phyloP scores from a whole-genome alignment of 352 stramenopile species.

The Phytophthora sansomeana region DNA sequence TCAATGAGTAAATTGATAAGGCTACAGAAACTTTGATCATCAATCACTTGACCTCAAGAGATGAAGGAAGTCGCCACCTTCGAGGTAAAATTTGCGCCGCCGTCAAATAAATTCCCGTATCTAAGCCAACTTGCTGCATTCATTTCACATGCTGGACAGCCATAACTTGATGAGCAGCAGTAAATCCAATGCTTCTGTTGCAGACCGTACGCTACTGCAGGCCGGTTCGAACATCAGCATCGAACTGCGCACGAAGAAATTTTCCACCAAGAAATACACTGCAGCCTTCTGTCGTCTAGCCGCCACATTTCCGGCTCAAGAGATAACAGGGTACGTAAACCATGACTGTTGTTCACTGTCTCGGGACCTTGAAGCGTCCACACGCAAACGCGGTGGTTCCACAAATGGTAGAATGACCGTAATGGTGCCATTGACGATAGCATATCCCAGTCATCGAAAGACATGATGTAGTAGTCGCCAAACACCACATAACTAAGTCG shows the following conservation, averaged over 20 bases:
- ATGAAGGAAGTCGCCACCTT: background rate
- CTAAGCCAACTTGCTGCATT: too few relatives aligned
- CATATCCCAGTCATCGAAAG: slow-evolving; percentile 23
- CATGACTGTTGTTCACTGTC: too few relatives aligned
- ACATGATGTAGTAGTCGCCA: slow-evolving; percentile 25
- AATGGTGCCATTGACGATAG: slow-evolving; percentile 9
- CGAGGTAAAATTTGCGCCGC: background rate
- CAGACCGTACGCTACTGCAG: too few relatives aligned
- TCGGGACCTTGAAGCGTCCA: slow-evolving; percentile 5
- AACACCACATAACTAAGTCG: slow-evolving; percentile 29
- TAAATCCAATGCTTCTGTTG: too few relatives aligned
- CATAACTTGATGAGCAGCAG: too few relatives aligned
- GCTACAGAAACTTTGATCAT: too few relatives aligned
- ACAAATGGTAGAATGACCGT: slow-evolving; percentile 11
- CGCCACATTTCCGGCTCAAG: slow-evolving; percentile 20
- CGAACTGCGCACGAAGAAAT: background rate
- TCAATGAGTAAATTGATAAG: too few relatives aligned
- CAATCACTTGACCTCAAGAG: too few relatives aligned
- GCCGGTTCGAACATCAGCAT: too few relatives aligned
- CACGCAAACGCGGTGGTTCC: slow-evolving; percentile 25
- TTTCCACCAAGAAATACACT: slow-evolving; percentile 16
- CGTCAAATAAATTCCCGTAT: too few relatives aligned
- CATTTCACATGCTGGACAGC: too few relatives aligned
- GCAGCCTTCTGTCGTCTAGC: slow-evolving; percentile 15
- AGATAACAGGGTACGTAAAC: background rate